These are phyloP conservation scores for Lactarius tabidus DNA, from an alignment of 768 basidiomycete species.

Conservation along the genomic window DNA sequence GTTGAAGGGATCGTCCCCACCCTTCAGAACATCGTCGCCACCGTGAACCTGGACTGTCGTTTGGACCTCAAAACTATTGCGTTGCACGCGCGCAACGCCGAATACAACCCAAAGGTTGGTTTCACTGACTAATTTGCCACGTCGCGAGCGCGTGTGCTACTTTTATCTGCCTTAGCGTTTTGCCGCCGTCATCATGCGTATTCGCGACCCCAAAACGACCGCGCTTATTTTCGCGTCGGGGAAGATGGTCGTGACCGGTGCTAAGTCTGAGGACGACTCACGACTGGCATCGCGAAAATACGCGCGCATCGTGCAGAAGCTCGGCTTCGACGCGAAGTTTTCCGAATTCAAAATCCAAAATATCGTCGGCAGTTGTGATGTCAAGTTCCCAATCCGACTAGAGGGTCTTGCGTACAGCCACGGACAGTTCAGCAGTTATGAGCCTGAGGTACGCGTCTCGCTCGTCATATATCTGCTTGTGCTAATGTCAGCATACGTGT, in stretches of 20 bases:
- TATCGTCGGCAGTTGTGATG: slow-evolving; percentile 96
- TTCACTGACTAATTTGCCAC: slow-evolving; percentile 42
- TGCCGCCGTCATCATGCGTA: slow-evolving; percentile 99
- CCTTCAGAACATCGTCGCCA: slow-evolving; percentile 98
- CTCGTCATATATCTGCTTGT: background rate
- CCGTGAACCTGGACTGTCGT: slow-evolving; percentile 95
- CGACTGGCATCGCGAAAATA: slow-evolving; percentile 96
- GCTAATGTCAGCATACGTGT: background rate
- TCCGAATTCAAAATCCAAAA: slow-evolving; percentile 99
- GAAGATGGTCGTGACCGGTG: slow-evolving; percentile 99
- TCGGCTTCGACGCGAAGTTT: slow-evolving; percentile 99
- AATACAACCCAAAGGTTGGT: slow-evolving; percentile 99
- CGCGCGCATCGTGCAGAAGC: slow-evolving; percentile 98
- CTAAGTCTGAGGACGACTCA: slow-evolving; percentile 98
- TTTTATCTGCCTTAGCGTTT: slow-evolving; percentile 84
- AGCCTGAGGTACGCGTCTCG: slow-evolving; percentile 75
- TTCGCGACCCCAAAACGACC: slow-evolving; percentile 99
- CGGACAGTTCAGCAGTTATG: slow-evolving; percentile 97
- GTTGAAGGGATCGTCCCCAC: slow-evolving; percentile 99
- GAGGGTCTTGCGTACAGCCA: slow-evolving; percentile 97
- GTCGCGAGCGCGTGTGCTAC: slow-evolving; percentile 56
- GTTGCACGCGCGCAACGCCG: slow-evolving; percentile 94
- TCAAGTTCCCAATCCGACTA: slow-evolving; percentile 96
- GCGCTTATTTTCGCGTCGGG: slow-evolving; percentile 99
- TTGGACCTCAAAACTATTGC: slow-evolving; percentile 98